A percentile compares a stretch with the other conserved stretches of the same genome.
Conservation (phyloP, 805 yeast genomes). For the Yamadazyma tumulicola region DNA sequence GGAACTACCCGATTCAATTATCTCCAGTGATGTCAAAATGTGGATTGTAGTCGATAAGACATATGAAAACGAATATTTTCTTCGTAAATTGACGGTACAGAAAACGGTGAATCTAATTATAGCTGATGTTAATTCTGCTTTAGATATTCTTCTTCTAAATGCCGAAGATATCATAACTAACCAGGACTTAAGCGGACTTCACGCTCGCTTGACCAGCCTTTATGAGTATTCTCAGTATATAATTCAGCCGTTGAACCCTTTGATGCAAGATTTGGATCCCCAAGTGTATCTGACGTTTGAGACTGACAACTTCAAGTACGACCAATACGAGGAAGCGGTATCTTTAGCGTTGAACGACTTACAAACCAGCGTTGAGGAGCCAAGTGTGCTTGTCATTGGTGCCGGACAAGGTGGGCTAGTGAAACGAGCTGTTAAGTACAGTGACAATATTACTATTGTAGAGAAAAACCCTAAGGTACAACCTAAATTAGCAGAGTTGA, state of each 20-base stretch:
- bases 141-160: slow-evolving; percentile 2
- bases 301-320: slow-evolving; percentile 65
- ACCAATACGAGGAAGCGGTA: slow-evolving; percentile 63
- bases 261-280: slow-evolving; percentile 52
- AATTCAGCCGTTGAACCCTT: slow-evolving; percentile 69
- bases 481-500: neutral
- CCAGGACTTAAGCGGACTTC: slow-evolving; percentile 2
- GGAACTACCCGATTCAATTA: neutral
- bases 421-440: slow-evolving; percentile 21
- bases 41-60: neutral
- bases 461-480: slow-evolving; percentile 52
- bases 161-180: neutral
- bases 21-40: neutral
- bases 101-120: slow-evolving; percentile 2
- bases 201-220: neutral
- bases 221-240: slow-evolving; percentile 12
- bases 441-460: slow-evolving; percentile 41
- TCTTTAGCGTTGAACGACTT: slow-evolving; percentile 44
- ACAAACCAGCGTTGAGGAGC: neutral
- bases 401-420: slow-evolving; percentile 88
- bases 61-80: neutral
- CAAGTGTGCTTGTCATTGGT: slow-evolving; percentile 61
- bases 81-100: neutral
- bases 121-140: neutral
- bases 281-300: slow-evolving; percentile 69